Conservation (phyloP, 2,329 filamentous ascomycete genomes). For the Kalmusia sp. region DNA sequence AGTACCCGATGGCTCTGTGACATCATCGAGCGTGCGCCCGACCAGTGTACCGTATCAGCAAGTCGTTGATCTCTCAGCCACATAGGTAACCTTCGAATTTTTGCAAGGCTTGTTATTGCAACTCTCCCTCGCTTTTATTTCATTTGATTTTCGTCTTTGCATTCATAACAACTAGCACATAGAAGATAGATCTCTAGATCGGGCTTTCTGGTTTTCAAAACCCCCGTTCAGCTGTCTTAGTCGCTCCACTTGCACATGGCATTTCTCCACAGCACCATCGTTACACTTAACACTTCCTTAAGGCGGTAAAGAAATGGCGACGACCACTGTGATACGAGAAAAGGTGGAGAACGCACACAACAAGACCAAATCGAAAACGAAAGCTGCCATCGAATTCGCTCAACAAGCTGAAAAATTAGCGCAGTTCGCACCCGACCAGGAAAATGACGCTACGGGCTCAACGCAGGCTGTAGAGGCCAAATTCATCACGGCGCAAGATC, state of each 20-base stretch:
- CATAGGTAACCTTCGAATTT: not conserved
- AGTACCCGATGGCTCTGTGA: not conserved
- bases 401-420: conserved; percentile 63
- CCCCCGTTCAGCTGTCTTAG: conserved; percentile 2
- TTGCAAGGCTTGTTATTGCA: not conserved
- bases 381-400: conserved; percentile 62
- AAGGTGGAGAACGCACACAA: conserved; percentile 27
- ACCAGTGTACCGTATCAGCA: not conserved
- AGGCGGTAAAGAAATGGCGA: conserved; percentile 31
- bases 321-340: conserved; percentile 26
- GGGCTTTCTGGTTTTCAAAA: not conserved
- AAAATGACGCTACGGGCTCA: conserved; percentile 51
- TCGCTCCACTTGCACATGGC: conserved; percentile 22
- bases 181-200: not conserved
- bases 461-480: conserved; percentile 67
- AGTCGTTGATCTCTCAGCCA: not conserved
- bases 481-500: conserved; percentile 71
- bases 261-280: conserved; percentile 28
- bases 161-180: too few species aligned
- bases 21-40: conserved; percentile 1
- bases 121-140: not conserved
- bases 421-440: conserved; percentile 49
- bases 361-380: conserved; percentile 37
- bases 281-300: conserved; percentile 17
- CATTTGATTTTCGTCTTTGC: not conserved